Percentiles rank a stretch among this genome's conserved stretches.
Evolutionary conservation across 805 yeast genomes (phyloP).

Genomic region (Clavispora carvajalis): DNA sequence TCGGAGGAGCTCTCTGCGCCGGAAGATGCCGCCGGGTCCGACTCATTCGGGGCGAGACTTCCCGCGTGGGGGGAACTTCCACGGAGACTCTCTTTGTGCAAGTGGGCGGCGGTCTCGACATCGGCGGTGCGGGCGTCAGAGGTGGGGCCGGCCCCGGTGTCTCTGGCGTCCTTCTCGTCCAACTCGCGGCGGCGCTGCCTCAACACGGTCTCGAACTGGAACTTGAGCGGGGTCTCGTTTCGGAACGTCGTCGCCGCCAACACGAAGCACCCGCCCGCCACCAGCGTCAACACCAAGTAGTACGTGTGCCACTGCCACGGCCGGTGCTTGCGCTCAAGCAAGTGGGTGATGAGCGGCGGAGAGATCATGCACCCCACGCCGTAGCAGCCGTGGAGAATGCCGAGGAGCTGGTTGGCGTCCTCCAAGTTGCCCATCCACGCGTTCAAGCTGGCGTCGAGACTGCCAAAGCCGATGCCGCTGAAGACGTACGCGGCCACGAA

Average conservation of each 20-base stretch:
- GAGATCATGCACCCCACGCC: constrained; percentile 51
- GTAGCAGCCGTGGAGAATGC: constrained; percentile 48
- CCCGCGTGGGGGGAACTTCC: too few relatives aligned
- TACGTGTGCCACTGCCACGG: constrained; percentile 47
- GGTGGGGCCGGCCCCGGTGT: too few relatives aligned
- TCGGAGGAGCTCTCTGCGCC: too few relatives aligned
- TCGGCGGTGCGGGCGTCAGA: too few relatives aligned
- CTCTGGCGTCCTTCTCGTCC: not conserved
- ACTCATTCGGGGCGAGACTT: too few relatives aligned
- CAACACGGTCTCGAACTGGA: constrained; percentile 21
- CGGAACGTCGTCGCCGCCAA: constrained; percentile 23
- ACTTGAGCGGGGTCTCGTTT: constrained; percentile 43
- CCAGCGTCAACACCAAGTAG: constrained; percentile 31
- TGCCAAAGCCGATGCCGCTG: constrained; percentile 53
- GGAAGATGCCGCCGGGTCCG: too few relatives aligned
- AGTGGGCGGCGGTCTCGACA: too few relatives aligned
- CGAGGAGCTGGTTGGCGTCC: constrained; percentile 46
- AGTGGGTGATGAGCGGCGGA: constrained; percentile 40
- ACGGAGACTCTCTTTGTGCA: too few relatives aligned
- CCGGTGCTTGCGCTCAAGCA: constrained; percentile 31
- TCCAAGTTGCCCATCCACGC: constrained; percentile 46
- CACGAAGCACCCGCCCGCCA: constrained; percentile 21
- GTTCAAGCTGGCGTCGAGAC: constrained; percentile 51
- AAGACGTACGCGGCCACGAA: constrained; percentile 36
- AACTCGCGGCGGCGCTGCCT: constrained; percentile 9